A percentile compares a stretch with the other conserved stretches of the same genome.
phyloP scores from a whole-genome alignment of 495 filamentous ascomycete species.

The Lentithecium fluviatile region DNA sequence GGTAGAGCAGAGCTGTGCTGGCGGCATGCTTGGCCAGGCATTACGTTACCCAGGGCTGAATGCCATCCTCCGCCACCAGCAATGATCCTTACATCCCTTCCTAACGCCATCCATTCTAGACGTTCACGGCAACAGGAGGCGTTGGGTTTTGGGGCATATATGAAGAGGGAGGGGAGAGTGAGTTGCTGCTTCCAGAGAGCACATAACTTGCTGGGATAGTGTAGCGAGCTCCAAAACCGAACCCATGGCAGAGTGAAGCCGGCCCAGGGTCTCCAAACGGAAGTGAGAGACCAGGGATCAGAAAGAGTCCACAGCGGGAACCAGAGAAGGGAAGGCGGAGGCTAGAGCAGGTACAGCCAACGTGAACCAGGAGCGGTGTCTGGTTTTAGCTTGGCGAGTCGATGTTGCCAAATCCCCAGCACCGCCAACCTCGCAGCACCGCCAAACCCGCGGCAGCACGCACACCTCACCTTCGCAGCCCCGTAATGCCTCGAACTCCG shows the following conservation, averaged over 20 bases:
- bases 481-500: no score
- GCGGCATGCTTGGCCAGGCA: no score
- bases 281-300: neutral
- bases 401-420: no score
- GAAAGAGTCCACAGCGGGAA: constrained; percentile 1
- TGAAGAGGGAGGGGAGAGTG: neutral
- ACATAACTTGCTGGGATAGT: neutral
- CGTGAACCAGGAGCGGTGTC: neutral
- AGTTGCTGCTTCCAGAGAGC: neutral
- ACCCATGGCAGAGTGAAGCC: neutral
- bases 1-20: no score
- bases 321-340: neutral
- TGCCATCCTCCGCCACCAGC: no score
- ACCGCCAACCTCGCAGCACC: no score
- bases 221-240: neutral
- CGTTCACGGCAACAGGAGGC: no score
- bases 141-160: neutral
- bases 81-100: no score
- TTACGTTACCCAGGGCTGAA: no score
- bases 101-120: no score
- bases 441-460: no score
- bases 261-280: neutral
- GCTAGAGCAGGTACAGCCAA: neutral
- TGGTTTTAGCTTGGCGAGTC: neutral
- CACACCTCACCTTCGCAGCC: no score